A percentile compares a stretch with the other conserved stretches of the same genome.
phyloP scores from a whole-genome alignment of 805 yeast species.

The Grigorovia humatica region DNA sequence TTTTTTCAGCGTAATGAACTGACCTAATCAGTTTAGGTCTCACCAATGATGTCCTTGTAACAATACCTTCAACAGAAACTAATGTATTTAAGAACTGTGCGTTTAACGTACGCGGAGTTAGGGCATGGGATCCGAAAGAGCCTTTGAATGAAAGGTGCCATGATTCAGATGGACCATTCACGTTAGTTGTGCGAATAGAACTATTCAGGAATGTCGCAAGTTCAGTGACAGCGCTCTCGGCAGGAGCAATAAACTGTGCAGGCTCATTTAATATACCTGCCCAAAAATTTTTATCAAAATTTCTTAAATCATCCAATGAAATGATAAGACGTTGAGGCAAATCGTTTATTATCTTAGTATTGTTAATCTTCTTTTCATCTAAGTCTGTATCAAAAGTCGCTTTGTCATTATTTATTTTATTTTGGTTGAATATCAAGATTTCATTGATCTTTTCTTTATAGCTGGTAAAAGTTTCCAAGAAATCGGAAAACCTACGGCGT shows the following conservation, averaged over 20 bases:
- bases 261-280: conserved; percentile 64
- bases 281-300: conserved; percentile 73
- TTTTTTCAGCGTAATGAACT: conserved; percentile 82
- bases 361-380: conserved; percentile 7
- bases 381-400: conserved; percentile 6
- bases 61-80: conserved; percentile 89
- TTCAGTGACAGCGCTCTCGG: conserved; percentile 77
- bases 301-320: conserved; percentile 79
- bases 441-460: conserved; percentile 41
- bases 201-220: conserved; percentile 54
- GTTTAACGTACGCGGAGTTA: conserved; percentile 79
- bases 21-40: conserved; percentile 87
- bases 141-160: conserved; percentile 74
- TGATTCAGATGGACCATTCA: conserved; percentile 41
- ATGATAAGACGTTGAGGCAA: conserved; percentile 47
- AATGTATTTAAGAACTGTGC: conserved; percentile 69
- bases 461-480: conserved; percentile 55
- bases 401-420: conserved; percentile 4
- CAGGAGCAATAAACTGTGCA: conserved; percentile 78
- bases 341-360: conserved; percentile 4
- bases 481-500: conserved; percentile 80
- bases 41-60: conserved; percentile 84
- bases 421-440: not conserved
- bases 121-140: conserved; percentile 78
- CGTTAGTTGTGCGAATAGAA: conserved; percentile 29